Evolutionary conservation across 164 flowering plant genomes (phyloP).

Genomic region (Chimonanthus salicifolius): DNA sequence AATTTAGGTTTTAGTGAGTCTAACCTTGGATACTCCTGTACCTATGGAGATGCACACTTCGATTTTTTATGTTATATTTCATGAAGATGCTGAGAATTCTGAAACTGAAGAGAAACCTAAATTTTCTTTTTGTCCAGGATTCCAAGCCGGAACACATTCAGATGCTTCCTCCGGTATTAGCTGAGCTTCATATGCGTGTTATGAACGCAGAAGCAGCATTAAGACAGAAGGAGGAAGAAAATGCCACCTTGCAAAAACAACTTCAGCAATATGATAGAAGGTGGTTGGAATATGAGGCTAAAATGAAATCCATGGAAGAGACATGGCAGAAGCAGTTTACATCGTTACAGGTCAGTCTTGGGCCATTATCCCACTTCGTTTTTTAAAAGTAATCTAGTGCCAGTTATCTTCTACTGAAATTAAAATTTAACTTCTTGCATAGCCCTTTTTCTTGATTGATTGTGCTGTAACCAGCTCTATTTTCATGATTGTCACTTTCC

Average conservation of each 20-base stretch:
- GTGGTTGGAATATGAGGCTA: conserved; percentile 73
- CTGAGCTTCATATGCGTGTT: conserved; percentile 58
- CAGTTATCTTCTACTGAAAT: neutral
- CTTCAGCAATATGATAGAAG: conserved; percentile 48
- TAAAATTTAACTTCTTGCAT: neutral
- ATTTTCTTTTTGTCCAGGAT: conserved; percentile 30
- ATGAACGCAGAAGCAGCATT: conserved; percentile 58
- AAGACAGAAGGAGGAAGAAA: conserved; percentile 70
- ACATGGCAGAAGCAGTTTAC: conserved; percentile 79
- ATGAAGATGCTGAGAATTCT: neutral
- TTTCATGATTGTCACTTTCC: neutral
- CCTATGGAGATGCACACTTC: too few relatives aligned
- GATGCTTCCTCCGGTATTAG: conserved; percentile 29
- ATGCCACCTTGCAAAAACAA: conserved; percentile 47
- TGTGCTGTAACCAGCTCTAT: neutral
- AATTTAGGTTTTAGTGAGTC: too few relatives aligned
- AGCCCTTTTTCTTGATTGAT: neutral
- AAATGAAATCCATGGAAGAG: conserved; percentile 84
- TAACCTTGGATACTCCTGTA: too few relatives aligned
- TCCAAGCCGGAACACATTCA: conserved; percentile 31
- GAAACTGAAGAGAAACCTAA: neutral
- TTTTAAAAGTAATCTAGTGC: neutral
- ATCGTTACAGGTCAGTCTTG: conserved; percentile 62
- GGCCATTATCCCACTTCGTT: neutral
- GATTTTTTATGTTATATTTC: conserved; percentile 2